These are phyloP conservation scores for Euphorbia corollata DNA, from an alignment of 441 rosid species.

Conservation along the genomic window DNA sequence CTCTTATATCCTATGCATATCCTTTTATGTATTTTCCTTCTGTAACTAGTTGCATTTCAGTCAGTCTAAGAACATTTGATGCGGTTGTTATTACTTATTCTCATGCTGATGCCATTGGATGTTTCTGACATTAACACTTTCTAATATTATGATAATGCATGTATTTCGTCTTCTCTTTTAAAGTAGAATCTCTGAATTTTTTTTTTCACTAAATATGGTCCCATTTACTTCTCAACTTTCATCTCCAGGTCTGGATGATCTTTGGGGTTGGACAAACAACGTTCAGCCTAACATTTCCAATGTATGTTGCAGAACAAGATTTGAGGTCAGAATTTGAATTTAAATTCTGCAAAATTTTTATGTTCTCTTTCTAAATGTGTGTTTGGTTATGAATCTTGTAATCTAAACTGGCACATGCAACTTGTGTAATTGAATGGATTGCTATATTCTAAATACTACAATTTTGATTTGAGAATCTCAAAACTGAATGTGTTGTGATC, in stretches of 20 bases:
- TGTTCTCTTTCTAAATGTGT: too few relatives aligned
- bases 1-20: too few relatives aligned
- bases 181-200: neutral
- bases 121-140: constrained; percentile 60
- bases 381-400: too few relatives aligned
- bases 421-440: too few relatives aligned
- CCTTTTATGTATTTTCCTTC: constrained; percentile 21
- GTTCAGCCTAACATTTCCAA: constrained; percentile 76
- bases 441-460: neutral
- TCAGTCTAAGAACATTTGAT: constrained; percentile 94
- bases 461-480: constrained; percentile 3
- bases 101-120: constrained; percentile 97
- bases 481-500: constrained; percentile 15
- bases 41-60: constrained; percentile 52
- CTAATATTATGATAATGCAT: constrained; percentile 10
- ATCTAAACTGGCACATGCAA: neutral
- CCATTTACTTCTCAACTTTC: too few relatives aligned
- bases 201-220: constrained; percentile 18
- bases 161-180: constrained; percentile 14
- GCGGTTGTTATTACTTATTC: constrained; percentile 95
- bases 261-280: constrained; percentile 95
- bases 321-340: constrained; percentile 41
- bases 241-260: constrained; percentile 88
- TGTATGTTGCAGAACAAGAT: constrained; percentile 71
- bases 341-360: too few relatives aligned